These are phyloP conservation scores for Coriolopsis trogii DNA, from an alignment of 1,284 basidiomycete species.

Conservation along the genomic window DNA sequence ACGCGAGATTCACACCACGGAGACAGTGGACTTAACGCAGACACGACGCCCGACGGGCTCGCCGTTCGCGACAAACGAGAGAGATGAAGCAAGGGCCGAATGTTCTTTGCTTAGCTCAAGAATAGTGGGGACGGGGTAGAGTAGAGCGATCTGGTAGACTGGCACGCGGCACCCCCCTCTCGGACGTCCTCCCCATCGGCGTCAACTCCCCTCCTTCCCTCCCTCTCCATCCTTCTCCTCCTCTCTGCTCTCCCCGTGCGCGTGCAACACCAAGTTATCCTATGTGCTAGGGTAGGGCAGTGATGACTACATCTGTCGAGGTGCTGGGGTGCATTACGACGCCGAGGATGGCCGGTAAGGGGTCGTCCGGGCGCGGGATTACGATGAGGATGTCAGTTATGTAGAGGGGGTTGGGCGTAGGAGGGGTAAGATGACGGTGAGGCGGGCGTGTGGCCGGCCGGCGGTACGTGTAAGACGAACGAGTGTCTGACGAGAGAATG, in stretches of 20 bases:
- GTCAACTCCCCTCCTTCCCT: too few relatives aligned
- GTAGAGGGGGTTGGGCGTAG: not conserved
- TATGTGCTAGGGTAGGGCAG: conserved; percentile 12
- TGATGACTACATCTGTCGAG: not conserved
- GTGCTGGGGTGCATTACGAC: conserved; percentile 6
- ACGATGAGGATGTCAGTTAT: conserved; percentile 10
- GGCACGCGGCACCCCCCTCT: conserved; percentile 13
- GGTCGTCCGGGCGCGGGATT: conserved; percentile 11
- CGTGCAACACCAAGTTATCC: conserved; percentile 9
- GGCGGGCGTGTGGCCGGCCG: conserved; percentile 10
- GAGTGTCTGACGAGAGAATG: conserved; percentile 20
- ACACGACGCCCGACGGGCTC: too few relatives aligned
- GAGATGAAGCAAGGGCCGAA: conserved; percentile 5
- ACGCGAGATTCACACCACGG: too few relatives aligned
- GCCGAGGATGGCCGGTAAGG: not conserved
- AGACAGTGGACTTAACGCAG: too few relatives aligned
- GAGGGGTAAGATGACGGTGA: not conserved
- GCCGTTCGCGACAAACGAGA: not conserved
- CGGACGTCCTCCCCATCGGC: too few relatives aligned
- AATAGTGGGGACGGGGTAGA: conserved; percentile 11
- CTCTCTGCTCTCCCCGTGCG: not conserved
- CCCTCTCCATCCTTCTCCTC: conserved; percentile 2
- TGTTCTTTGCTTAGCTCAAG: conserved; percentile 11
- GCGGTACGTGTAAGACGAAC: conserved; percentile 25
- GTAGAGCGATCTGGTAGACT: conserved; percentile 10